Base-by-base conservation (phyloP, 2,329 filamentous ascomycete species). In the Fusarium staphyleae region DNA sequence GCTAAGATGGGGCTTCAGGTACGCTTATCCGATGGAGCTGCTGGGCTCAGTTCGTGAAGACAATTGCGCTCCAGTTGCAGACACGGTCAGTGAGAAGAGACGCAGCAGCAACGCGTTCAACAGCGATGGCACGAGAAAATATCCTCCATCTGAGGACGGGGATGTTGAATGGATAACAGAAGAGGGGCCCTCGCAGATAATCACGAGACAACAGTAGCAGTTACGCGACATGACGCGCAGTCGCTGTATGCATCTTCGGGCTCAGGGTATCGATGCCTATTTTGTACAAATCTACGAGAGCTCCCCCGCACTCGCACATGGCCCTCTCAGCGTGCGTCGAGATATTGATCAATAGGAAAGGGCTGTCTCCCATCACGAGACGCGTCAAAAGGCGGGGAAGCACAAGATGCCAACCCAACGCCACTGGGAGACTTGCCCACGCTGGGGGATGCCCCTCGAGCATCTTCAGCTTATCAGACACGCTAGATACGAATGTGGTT, bases 1-100 rank as follows among this genome's bases (percentile, higher is more conserved):
- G 60, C 15, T 59, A 22, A 58, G 44, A 14, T 57, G 55, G 57
- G 62, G 62, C 6, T 56, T 63, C 29, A 46, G 60, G 14, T 48
- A 54, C 12, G 30, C 49, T 18, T 62, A 60, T 6, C 57, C 55
- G 11, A 34, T 47, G 1, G 60, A 60, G 28, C 32, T 63, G 22
- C 42, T 65, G 7, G 62, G 57, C 3, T 33, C 48, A 8, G 52
- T 58, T 12, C 57, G 63, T 12, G 13, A 22, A 22, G 22, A 19
- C 29, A 7, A 35, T 26, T 32, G 12, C 18, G 29, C 9, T 26
- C 10, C 19, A 9, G 18, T 19, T n/a, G 18, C 13, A 24, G 22
- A 24, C 26, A 24, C 28, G 6, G 30, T 11, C 10, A 36, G 34
- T 1, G 42, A 45, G 5, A 32, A 32, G 5, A 45, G n/a, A 35